phyloP scores from a whole-genome alignment of 2,329 filamentous ascomycete species.

The Gyromitra esculenta region DNA sequence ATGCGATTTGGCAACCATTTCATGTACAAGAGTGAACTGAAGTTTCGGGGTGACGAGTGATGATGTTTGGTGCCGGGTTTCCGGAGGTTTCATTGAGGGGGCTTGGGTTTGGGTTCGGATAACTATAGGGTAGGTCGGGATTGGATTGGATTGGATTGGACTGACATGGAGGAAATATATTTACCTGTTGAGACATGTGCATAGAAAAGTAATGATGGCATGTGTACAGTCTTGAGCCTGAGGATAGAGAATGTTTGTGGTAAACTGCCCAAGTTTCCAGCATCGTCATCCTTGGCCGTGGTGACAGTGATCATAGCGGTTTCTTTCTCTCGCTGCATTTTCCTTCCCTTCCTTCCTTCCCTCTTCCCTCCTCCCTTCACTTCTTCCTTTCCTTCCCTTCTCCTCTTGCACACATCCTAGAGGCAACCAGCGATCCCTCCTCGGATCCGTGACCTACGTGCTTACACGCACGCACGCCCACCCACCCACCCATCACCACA shows the following conservation, averaged over 20 bases:
- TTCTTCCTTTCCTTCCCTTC: slow-evolving; percentile 25
- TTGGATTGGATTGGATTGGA: slow-evolving; percentile 42
- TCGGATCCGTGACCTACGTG: slow-evolving; percentile 48
- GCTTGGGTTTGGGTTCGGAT: slow-evolving; percentile 38
- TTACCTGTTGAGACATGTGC: slow-evolving; percentile 36
- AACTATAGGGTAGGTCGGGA: slow-evolving; percentile 39
- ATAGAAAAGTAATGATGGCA: slow-evolving; percentile 33
- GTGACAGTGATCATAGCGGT: slow-evolving; percentile 40
- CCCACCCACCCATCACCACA: slow-evolving; percentile 19
- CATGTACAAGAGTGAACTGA: slow-evolving; percentile 30
- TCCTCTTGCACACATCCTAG: slow-evolving; percentile 39
- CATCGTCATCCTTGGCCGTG: slow-evolving; percentile 28
- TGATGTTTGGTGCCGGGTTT: slow-evolving; percentile 36
- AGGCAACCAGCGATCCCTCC: slow-evolving; percentile 51
- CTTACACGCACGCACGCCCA: slow-evolving; percentile 12
- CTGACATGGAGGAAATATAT: slow-evolving; percentile 41
- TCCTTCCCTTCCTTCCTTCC: slow-evolving; percentile 19
- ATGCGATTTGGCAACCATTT: slow-evolving; percentile 32
- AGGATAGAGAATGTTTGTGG: slow-evolving; percentile 43
- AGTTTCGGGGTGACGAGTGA: slow-evolving; percentile 16
- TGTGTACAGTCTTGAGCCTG: slow-evolving; percentile 23
- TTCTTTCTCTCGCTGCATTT: slow-evolving; percentile 41
- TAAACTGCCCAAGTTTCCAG: slow-evolving; percentile 31
- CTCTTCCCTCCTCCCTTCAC: slow-evolving; percentile 23
- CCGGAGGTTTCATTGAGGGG: slow-evolving; percentile 28